Evolutionary conservation across 2,329 filamentous ascomycete species (phyloP).

Genomic region (Microcyclosporella mali): DNA sequence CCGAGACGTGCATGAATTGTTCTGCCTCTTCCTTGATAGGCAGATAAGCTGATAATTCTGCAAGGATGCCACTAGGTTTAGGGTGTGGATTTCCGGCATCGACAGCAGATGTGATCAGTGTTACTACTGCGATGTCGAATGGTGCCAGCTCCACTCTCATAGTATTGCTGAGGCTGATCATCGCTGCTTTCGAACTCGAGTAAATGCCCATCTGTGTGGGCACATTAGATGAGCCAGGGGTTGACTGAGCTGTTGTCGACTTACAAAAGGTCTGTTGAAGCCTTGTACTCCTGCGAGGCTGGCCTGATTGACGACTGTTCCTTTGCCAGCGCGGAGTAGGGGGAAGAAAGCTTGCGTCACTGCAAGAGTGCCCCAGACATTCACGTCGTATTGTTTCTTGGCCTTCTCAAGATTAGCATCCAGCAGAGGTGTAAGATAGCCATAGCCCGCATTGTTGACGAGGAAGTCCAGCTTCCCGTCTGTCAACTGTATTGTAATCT

Average conservation of each 20-base stretch:
- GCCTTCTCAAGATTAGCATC: constrained; percentile 35
- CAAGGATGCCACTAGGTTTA: constrained; percentile 37
- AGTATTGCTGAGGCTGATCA: constrained; percentile 17
- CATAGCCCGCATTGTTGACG: constrained; percentile 44
- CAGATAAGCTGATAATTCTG: constrained; percentile 43
- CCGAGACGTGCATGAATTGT: constrained; percentile 4
- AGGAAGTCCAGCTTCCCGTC: constrained; percentile 41
- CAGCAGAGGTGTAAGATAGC: constrained; percentile 24
- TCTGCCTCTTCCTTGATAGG: constrained; percentile 40
- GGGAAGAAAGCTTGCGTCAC: constrained; percentile 44
- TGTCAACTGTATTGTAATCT: constrained; percentile 23
- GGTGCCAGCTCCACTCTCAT: constrained; percentile 27
- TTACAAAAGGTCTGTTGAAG: constrained; percentile 17
- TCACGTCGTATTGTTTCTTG: constrained; percentile 46
- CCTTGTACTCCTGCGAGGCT: constrained; percentile 25
- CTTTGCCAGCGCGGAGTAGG: constrained; percentile 35
- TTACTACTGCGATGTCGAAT: constrained; percentile 27
- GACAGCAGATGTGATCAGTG: constrained; percentile 8
- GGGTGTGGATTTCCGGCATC: constrained; percentile 9
- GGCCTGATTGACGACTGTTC: constrained; percentile 35
- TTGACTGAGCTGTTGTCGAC: no score
- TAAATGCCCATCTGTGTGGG: constrained; percentile 27
- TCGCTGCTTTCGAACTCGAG: constrained; percentile 27
- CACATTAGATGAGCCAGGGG: background rate
- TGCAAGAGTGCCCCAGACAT: constrained; percentile 41